Percentiles rank a stretch among this genome's conserved stretches.
Evolutionary conservation across 2,329 filamentous ascomycete genomes (phyloP).

Genomic region (Corynespora cassiicola): DNA sequence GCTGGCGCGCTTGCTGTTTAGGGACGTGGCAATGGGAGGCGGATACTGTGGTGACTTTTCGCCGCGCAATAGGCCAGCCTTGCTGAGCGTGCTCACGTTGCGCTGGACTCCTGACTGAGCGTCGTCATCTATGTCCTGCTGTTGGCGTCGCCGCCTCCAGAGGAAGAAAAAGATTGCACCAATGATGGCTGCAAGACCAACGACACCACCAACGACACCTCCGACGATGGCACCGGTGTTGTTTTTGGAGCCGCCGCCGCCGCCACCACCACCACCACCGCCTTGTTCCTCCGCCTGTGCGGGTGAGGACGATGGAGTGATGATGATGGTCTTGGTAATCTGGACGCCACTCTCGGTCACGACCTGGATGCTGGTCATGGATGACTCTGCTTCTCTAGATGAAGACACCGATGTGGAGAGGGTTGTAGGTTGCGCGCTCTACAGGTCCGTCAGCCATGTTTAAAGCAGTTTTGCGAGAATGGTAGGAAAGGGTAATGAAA

Average conservation of each 20-base stretch:
- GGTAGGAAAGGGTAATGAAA: too few species aligned
- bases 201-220: slow-evolving; percentile 52
- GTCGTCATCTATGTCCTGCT: slow-evolving; percentile 25
- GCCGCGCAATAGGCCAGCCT: slow-evolving; percentile 50
- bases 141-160: slow-evolving; percentile 40
- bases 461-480: too few species aligned
- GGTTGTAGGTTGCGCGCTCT: too few species aligned
- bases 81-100: slow-evolving; percentile 57
- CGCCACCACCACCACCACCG: too few species aligned
- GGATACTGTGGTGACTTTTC: slow-evolving; percentile 32
- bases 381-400: slow-evolving; percentile 15
- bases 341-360: slow-evolving; percentile 52
- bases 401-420: slow-evolving; percentile 15
- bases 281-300: slow-evolving; percentile 18
- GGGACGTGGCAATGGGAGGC: slow-evolving; percentile 32
- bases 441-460: too few species aligned
- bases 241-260: slow-evolving; percentile 23
- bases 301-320: slow-evolving; percentile 32
- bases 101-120: slow-evolving; percentile 38
- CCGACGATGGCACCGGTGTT: slow-evolving; percentile 55
- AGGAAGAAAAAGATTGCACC: slow-evolving; percentile 48
- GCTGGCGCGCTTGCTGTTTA: slow-evolving; percentile 27
- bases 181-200: slow-evolving; percentile 44
- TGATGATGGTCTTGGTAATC: slow-evolving; percentile 54
- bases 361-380: slow-evolving; percentile 38